phyloP scores from a whole-genome alignment of 2,329 filamentous ascomycete species.

The Xylaria sp. region DNA sequence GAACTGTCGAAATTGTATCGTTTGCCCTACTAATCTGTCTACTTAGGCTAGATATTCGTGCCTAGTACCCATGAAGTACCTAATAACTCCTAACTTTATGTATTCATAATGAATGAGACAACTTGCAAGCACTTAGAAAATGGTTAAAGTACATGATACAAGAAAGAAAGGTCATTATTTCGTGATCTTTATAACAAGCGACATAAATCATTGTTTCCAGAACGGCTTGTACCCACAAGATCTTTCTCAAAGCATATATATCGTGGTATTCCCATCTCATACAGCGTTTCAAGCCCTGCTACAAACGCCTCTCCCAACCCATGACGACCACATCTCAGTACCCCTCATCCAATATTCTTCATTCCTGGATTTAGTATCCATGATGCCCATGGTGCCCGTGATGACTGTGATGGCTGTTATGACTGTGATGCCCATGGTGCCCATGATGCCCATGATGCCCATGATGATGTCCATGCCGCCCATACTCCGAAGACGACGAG shows the following conservation, averaged over 20 bases:
- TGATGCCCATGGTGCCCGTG: slow-evolving; percentile 35
- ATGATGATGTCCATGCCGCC: slow-evolving; percentile 29
- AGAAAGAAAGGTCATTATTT: neutral
- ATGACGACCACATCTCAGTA: neutral
- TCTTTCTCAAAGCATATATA: neutral
- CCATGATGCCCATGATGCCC: slow-evolving; percentile 38
- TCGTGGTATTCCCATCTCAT: neutral
- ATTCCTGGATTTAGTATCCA: neutral
- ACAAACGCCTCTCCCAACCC: neutral
- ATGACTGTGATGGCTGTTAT: slow-evolving; percentile 36
- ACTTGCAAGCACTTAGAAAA: neutral
- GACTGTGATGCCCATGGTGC: slow-evolving; percentile 31
- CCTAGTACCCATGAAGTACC: no score
- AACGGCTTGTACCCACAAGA: neutral
- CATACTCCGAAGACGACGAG: neutral
- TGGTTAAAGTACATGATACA: neutral
- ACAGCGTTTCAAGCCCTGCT: neutral
- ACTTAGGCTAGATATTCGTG: no score
- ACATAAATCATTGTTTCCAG: neutral
- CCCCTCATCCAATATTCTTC: neutral
- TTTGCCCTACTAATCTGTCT: no score
- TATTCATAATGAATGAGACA: no score
- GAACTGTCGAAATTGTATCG: no score
- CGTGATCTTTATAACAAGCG: neutral
- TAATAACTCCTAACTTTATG: no score